Conservation (phyloP, 768 basidiomycete species). For the Omphalotus guepiniiformis region DNA sequence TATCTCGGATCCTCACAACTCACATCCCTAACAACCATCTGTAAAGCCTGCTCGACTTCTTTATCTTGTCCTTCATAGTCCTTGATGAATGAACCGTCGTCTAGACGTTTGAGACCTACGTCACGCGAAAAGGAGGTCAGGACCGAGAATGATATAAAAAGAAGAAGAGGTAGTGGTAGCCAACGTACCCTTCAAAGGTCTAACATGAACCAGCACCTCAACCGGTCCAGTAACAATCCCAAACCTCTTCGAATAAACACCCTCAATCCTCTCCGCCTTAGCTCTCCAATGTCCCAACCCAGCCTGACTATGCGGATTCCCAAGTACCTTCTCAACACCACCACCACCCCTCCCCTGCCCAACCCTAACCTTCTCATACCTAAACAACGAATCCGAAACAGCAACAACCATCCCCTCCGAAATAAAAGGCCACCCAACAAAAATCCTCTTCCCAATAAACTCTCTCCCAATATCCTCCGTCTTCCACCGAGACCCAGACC, state of each 20-base stretch:
- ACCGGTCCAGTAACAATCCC: conserved; percentile 83
- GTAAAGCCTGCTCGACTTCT: conserved; percentile 82
- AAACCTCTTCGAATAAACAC: conserved; percentile 81
- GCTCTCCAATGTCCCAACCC: conserved; percentile 73
- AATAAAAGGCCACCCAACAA: conserved; percentile 91
- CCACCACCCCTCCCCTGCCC: conserved; percentile 38
- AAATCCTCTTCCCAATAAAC: conserved; percentile 74
- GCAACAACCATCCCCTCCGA: conserved; percentile 87
- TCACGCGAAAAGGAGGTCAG: neutral
- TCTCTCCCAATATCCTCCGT: conserved; percentile 68
- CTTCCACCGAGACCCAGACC: too few relatives aligned
- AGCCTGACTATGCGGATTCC: conserved; percentile 68
- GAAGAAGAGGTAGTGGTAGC: neutral
- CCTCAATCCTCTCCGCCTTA: conserved; percentile 79
- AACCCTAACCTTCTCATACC: conserved; percentile 69
- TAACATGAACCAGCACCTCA: conserved; percentile 81
- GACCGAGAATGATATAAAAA: neutral
- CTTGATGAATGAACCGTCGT: conserved; percentile 89
- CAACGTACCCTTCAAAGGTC: conserved; percentile 78
- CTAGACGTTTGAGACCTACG: conserved; percentile 83
- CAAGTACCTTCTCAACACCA: conserved; percentile 50
- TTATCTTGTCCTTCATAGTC: conserved; percentile 85
- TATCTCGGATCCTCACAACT: conserved; percentile 86
- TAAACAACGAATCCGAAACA: conserved; percentile 83
- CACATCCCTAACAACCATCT: conserved; percentile 79